Evolutionary conservation across 768 basidiomycete genomes (phyloP), one percentile per base, ranked within the genome.

Genomic region (Lanmaoa pseudosensibilis): DNA sequence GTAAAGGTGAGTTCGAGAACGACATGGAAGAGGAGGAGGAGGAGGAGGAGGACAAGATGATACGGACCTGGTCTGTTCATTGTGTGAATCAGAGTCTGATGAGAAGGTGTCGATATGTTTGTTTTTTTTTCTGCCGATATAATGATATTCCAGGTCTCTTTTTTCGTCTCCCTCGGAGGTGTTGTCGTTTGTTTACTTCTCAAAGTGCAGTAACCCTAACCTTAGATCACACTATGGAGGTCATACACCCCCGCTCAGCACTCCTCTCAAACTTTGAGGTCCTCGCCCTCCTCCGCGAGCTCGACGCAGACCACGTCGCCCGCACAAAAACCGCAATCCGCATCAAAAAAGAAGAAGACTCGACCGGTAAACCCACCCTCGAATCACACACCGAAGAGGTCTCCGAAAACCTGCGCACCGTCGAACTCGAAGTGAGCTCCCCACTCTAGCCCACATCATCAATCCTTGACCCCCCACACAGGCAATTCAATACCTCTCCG

Each of bases 231-330:
- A 11, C 6, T 2, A 65, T 66, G 66, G 50, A 73, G 36, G 53
- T 71, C 59, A 2, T 69, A 47, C 84, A 88, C 58, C 66, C 85
- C 12, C 83, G 89, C 50, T 77, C 89, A 16, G 85, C 91, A n/a
- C 83, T 96, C 51, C 81, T 98, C 16, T 89, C 92, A 33, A 96
- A 97, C 73, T 84, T 79, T 64, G 95, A 98, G 71, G 94, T 97
- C 57, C 76, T 95, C 45, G 66, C 80, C 18, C 81, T 94, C 52
- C 81, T 97, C 50, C 82, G 84, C 30, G 83, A 88, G 53, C 86
- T 92, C 39, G 89, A 94, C 69, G 75, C 73, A 15, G 88, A 92
- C 61, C 85, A 92, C 69, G 70, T 89, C 40, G 77, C 83, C 1
- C 83, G 85, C 37, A 79, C 86, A 44, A 88, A 86, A 67, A 81